A percentile compares a stretch with the other conserved stretches of the same genome.
Conservation (phyloP, 495 filamentous ascomycete species). For the Penicillium cataractarum region DNA sequence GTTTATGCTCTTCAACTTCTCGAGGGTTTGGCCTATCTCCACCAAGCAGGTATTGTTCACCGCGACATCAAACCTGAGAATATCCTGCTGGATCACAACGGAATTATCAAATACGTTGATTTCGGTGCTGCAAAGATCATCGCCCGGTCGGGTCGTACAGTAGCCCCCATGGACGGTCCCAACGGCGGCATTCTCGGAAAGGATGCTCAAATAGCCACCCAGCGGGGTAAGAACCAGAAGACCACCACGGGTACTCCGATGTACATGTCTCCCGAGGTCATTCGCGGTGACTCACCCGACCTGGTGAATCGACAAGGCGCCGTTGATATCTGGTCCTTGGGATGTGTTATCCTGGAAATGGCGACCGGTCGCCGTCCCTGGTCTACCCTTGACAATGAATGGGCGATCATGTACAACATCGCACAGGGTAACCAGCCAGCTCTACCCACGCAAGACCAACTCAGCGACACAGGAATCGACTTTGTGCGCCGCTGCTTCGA, state of each 20-base stretch:
- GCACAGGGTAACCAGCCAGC: constrained; percentile 92
- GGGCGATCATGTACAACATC: constrained; percentile 99
- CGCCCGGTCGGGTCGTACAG: constrained; percentile 87
- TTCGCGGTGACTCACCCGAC: constrained; percentile 72
- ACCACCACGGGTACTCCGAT: constrained; percentile 98
- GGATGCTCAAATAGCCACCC: constrained; percentile 33
- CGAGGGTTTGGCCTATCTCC: constrained; percentile 92
- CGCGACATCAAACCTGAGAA: constrained; percentile 99
- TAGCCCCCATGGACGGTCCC: constrained; percentile 62
- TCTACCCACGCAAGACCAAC: constrained; percentile 78
- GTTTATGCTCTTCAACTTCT: constrained; percentile 96
- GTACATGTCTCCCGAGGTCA: constrained; percentile 99
- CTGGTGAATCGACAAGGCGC: constrained; percentile 71
- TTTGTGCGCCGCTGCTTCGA: constrained; percentile 88
- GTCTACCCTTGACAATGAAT: constrained; percentile 98
- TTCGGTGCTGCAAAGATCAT: constrained; percentile 98
- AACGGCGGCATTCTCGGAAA: constrained; percentile 42
- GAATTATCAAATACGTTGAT: constrained; percentile 98
- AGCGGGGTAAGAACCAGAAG: constrained; percentile 68
- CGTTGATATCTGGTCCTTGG: constrained; percentile 97
- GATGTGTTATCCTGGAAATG: constrained; percentile 98
- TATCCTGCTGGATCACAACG: constrained; percentile 96
- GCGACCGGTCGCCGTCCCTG: constrained; percentile 92
- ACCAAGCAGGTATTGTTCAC: constrained; percentile 87
- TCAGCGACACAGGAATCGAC: constrained; percentile 82